Evolutionary conservation across 2,329 filamentous ascomycete genomes (phyloP), one percentile per base, ranked within the genome.

Genomic region (Xylaria sp.): DNA sequence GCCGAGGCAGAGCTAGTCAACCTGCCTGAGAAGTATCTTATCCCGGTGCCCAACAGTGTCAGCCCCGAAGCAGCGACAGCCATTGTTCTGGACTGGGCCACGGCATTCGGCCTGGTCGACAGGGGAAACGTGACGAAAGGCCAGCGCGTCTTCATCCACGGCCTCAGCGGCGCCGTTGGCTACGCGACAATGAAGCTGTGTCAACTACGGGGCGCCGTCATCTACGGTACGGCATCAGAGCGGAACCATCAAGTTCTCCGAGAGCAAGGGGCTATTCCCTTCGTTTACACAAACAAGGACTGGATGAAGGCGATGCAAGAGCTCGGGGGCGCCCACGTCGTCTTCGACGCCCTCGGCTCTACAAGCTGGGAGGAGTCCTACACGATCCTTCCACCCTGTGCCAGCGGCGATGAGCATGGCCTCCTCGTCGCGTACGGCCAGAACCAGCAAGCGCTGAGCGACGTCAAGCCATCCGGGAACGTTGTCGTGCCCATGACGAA

Each of bases 311-410:
- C 75, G 5, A 84, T 86, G 80, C 79, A 80, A 51, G 74, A 71
- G 5, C 69, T 82, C 7, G 84, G 83, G 11, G 83, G 84, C 22
- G 83, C 78, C 0, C 54, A 85, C 60, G 80, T 79, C 22, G 80
- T 84, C 22, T 84, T 82, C 51, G 69, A 70, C 36, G 45, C 69
- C 6, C 63, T 70, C 0, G 69, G 83, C 44, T 84, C 81, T 68
- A 82, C 85, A 67, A 83, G 82, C 66, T 86, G 78, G 70, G 82
- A 85, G 64, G 83, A 86, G 70, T 82, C 80, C 11, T 85, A 79
- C 75, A 74, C 75, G 2, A 83, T 85, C 44, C 76, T 86, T 20
- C 50, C 73, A 3, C 69, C 75, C 5, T 75, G 72, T n/a, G 39
- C 22, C 27, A 31, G 17, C 27, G 63, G 64, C 39, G 27, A 42